phyloP scores from a whole-genome alignment of 108 stramenopile genomes.

The Discostella pseudostelligera region DNA sequence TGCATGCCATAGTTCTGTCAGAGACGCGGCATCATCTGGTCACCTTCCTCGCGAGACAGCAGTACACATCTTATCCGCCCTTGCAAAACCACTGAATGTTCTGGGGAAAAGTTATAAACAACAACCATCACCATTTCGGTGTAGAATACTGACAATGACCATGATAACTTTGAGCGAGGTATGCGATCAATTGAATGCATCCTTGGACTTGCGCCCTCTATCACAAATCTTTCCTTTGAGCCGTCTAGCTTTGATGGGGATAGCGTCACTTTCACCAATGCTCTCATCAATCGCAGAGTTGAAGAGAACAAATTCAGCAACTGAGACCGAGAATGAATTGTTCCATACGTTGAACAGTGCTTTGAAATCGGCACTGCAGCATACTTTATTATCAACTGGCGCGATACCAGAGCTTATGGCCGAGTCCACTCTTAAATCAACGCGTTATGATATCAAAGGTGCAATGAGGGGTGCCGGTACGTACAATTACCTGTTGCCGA shows the following conservation, averaged over 20 bases:
- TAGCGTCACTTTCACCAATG: conserved; percentile 66
- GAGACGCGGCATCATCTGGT: conserved; percentile 11
- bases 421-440: conserved; percentile 55
- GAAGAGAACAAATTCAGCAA: background rate
- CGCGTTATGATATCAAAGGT: conserved; percentile 78
- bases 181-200: conserved; percentile 30
- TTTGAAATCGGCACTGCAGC: conserved; percentile 30
- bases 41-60: conserved; percentile 57
- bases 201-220: conserved; percentile 14
- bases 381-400: conserved; percentile 48
- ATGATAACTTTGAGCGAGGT: conserved; percentile 20
- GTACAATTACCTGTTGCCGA: conserved; percentile 73
- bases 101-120: conserved; percentile 27
- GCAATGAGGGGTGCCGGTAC: conserved; percentile 84
- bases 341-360: conserved; percentile 15
- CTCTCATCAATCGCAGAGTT: conserved; percentile 40
- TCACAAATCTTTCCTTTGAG: conserved; percentile 51
- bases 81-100: conserved; percentile 67
- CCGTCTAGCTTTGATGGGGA: conserved; percentile 60
- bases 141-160: conserved; percentile 11
- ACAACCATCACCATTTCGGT: conserved; percentile 13
- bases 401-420: conserved; percentile 71
- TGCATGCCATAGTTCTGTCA: conserved; percentile 31
- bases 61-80: conserved; percentile 71
- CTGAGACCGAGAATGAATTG: conserved; percentile 27